A percentile compares a stretch with the other conserved stretches of the same genome.
These are phyloP conservation scores for Solanum appendiculatum DNA, from an alignment of 257 asterid genomes.

Conservation along the genomic window DNA sequence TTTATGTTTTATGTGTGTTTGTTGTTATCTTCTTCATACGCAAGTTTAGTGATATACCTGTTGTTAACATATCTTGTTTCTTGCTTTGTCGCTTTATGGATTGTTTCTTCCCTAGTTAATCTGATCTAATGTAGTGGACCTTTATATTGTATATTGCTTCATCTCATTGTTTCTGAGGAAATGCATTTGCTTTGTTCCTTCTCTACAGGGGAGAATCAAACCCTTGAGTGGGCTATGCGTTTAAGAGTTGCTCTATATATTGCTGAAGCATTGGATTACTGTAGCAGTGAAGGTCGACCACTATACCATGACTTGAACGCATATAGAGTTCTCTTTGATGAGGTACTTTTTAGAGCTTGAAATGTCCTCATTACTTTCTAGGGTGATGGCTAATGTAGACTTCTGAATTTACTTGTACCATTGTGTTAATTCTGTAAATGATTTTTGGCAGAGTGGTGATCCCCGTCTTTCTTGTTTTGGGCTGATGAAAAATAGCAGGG, in stretches of 20 bases:
- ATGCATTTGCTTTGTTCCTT: not conserved
- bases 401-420: not conserved
- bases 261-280: conserved; percentile 94
- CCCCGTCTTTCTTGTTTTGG: conserved; percentile 98
- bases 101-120: not conserved
- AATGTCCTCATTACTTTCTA: conserved; percentile 5
- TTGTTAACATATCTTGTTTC: not conserved
- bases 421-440: conserved; percentile 10
- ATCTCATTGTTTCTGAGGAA: not conserved
- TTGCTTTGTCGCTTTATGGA: not conserved
- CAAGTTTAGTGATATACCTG: not conserved
- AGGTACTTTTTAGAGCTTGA: conserved; percentile 36
- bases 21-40: not conserved
- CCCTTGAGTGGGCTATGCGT: conserved; percentile 99
- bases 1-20: not conserved
- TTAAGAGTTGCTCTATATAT: conserved; percentile 87
- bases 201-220: conserved; percentile 86
- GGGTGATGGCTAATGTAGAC: not conserved
- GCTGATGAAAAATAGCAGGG: conserved; percentile 96
- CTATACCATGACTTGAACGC: conserved; percentile 97
- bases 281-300: conserved; percentile 90
- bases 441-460: conserved; percentile 69
- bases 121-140: not conserved
- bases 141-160: not conserved
- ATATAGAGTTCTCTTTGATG: conserved; percentile 93